A percentile compares a stretch with the other conserved stretches of the same genome.
Evolutionary conservation across 768 basidiomycete species (phyloP).

Genomic region (Asterophora lycoperdoides): DNA sequence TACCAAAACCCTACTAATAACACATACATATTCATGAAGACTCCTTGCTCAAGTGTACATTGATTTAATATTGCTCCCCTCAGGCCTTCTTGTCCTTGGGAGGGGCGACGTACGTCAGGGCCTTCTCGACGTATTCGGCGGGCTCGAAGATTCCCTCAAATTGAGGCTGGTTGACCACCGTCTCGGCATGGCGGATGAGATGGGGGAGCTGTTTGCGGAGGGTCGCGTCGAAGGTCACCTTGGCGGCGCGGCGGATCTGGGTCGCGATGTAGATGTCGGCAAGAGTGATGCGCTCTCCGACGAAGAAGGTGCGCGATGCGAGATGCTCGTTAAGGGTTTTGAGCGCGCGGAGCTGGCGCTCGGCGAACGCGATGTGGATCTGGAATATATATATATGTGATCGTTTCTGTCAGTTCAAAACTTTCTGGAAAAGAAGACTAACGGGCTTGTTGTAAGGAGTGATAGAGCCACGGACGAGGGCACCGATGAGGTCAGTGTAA

Average conservation of each 20-base stretch:
- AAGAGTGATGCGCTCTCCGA: constrained; percentile 89
- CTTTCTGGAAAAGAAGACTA: too few relatives aligned
- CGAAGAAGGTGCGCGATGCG: constrained; percentile 78
- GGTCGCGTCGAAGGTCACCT: constrained; percentile 59
- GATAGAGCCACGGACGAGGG: constrained; percentile 43
- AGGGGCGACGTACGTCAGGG: constrained; percentile 64
- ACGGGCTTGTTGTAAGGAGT: constrained; percentile 81
- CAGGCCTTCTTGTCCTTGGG: constrained; percentile 70
- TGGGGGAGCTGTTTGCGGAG: constrained; percentile 66
- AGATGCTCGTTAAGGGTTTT: constrained; percentile 71
- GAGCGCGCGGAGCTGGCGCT: constrained; percentile 56
- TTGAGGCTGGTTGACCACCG: constrained; percentile 79
- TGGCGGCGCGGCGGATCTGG: constrained; percentile 50
- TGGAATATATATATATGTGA: too few relatives aligned
- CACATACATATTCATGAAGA: background rate
- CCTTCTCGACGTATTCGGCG: constrained; percentile 63
- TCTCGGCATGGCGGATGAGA: constrained; percentile 80
- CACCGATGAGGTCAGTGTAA: constrained; percentile 32
- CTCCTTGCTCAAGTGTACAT: constrained; percentile 87
- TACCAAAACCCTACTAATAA: constrained; percentile 34
- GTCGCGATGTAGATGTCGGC: constrained; percentile 77
- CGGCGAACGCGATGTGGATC: constrained; percentile 53
- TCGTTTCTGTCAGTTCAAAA: too few relatives aligned
- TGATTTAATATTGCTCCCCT: constrained; percentile 34
- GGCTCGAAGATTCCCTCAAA: constrained; percentile 63